Base-by-base conservation (phyloP, 345 rosid genomes). In the Salix arbutifolia region DNA sequence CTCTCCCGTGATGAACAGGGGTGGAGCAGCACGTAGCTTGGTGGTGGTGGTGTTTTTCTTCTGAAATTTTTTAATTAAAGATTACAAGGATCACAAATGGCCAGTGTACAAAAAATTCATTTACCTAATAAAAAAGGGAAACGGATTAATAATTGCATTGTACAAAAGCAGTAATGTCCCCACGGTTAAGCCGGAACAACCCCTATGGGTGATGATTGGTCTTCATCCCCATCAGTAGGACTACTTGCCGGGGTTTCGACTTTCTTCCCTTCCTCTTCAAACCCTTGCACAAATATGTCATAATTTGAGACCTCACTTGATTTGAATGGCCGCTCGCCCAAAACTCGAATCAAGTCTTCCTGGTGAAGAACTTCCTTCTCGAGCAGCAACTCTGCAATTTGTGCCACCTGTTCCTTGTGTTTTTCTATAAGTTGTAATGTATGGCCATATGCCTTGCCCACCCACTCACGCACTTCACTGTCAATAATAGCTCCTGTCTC, bases 291-390 rank as follows among this genome's bases (percentile, higher is more conserved):
- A 66, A 90, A 95, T 83, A 86, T 83, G 77, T 95, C 96, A 30
- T 95, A 93, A 53, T 95, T 91, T 0, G 96, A 86, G 71, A 78
- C 44, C 83, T 96, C 99, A 0, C 71, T 76, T 0, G 92, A 48
- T 64, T 88, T 91, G 67, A 91, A 96, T 3, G 98, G 99, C 23
- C 99, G 88, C 76, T 91, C 96, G 0, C 98, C 99, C 46, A 93
- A 74, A 79, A 91, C 88, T 38, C 80, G 82, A 53, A 82, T 3
- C 70, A 93, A 77, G 78, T 91, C 97, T 0, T 91, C 96, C 73
- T 93, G 97, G 82, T 90, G 99, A 56, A 96, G 82, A 65, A 96
- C 96, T 70, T 93, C 99, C 83, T 93, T 93, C 60, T 93, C 92
- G 0, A 93, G 95, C 71, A 96, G 74, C 74, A 96, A 72, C 79